Base-by-base conservation (phyloP, 2,329 filamentous ascomycete genomes). In the Sclerotinia borealis region DNA sequence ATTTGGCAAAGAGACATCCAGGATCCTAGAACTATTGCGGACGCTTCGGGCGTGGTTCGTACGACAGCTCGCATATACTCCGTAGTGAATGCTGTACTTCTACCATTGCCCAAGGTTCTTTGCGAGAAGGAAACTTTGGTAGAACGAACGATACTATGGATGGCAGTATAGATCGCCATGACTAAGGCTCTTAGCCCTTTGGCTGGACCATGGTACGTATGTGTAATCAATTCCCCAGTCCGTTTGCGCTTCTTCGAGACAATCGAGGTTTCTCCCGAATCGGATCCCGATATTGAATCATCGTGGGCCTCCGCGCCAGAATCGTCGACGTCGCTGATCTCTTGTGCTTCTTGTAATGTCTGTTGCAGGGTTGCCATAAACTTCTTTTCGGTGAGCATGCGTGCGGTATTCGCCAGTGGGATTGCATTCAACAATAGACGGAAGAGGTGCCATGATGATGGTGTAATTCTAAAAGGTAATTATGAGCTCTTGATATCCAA, bases 311-410 rank as follows among this genome's bases (percentile, higher is more conserved):
- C 36, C 17, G 48, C 22, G n/a, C 47, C 66, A 22, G 74, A 55
- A 13, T 69, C 69, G 47, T 71, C 63, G 62, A 72, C 70, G 39
- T 74, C 68, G 43, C 69, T 69, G 45, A 70, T 71, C 45, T 74
- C 71, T 52, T 73, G 71, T 67, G 78, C 67, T 58, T 92, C 88
- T 54, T 84, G 80, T 54, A 92, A 76, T 0, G 87, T 84, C 69
- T 85, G 83, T 69, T 87, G 85, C 48, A 96, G 74, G 11, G 91
- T 83, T 1, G 77, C 76, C 39, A 90, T 76, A 60, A 96, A 91
- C 51, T 85, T 82, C 63, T 87, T 81, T 64, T 92, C 87, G 27
- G 85, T 86, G 8, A 96, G 80, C 4, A 89, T 85, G 64, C 86
- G 86, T 10, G 90, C 89, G 29, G 91, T 79, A 13, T 85, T 87